A percentile compares a stretch with the other conserved stretches of the same genome.
Evolutionary conservation across 1,284 basidiomycete genomes (phyloP).

Genomic region (Fomitopsis pinicola): DNA sequence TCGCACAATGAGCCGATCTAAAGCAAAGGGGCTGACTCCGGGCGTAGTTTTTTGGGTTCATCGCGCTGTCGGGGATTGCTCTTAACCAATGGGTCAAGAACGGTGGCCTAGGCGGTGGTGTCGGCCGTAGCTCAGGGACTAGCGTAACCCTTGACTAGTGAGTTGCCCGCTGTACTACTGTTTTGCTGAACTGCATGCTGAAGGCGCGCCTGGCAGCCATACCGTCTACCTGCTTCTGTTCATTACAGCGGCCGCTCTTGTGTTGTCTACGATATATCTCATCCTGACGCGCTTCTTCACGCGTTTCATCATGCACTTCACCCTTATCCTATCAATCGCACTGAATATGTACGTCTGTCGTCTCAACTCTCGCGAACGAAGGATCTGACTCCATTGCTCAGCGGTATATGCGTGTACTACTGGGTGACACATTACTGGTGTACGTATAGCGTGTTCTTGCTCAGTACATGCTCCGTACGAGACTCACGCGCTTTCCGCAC

Average conservation of each 20-base stretch:
- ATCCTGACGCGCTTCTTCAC: conserved; percentile 74
- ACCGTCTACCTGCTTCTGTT: conserved; percentile 66
- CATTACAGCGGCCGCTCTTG: conserved; percentile 46
- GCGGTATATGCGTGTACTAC: conserved; percentile 68
- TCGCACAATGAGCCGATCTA: neutral
- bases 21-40: neutral
- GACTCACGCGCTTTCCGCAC: neutral
- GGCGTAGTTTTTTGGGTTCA: conserved; percentile 60
- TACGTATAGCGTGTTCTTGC: conserved; percentile 30
- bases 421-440: conserved; percentile 76
- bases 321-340: conserved; percentile 64
- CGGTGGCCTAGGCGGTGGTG: conserved; percentile 63
- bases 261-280: conserved; percentile 50
- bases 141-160: conserved; percentile 58
- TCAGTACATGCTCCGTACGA: neutral
- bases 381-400: conserved; percentile 21
- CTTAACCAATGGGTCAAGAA: conserved; percentile 59
- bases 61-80: conserved; percentile 61
- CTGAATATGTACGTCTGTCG: conserved; percentile 62
- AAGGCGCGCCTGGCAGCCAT: conserved; percentile 19
- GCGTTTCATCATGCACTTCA: conserved; percentile 76
- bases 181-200: conserved; percentile 22
- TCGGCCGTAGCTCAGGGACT: conserved; percentile 47
- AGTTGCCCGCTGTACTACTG: conserved; percentile 15
- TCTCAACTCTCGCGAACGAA: neutral